Evolutionary conservation across 208 protist genomes (phyloP), one percentile per base, ranked within the genome.

Genomic region (Trypanosoma mega): DNA sequence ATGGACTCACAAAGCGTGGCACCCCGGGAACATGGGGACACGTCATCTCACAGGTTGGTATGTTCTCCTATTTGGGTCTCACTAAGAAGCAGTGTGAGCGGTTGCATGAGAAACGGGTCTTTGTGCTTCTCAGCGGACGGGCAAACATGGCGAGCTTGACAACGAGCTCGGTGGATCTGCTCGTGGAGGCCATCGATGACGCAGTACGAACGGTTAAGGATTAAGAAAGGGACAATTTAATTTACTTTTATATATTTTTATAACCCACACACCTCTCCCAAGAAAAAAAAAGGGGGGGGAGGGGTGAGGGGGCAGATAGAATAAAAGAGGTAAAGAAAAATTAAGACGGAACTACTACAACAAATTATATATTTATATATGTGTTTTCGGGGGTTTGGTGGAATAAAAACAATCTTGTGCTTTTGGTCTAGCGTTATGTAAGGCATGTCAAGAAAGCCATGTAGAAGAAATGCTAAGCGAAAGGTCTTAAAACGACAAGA

Each of bases 31-130:
- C 54, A n/a, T 99, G 98, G 98, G 67, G 79, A 9, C 98, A 99
- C 73, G 88, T 99, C 29, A 82, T 89, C 31, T 75, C 81, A 6
- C 98, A 99, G 82, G 98, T 98, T 44, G 98, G 98, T 67, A 99
- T 99, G 98, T 99, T 99, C 77, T 98, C 95, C 50, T 99, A 90
- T 74, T 93, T 97, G 20, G 97, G 97, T 9, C 84, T 99, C n/a
- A 89, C 76, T 31, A 79, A 79, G 57, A 66, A 81, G 70, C 87
- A 96, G 79, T 94, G 82, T 56, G 63, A 81, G 65, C 82, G 76
- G 57, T 78, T 82, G 61, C 56, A 79, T 39, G 68, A 85, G 44
- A 74, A 82, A 58, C 78, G 83, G 34, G 68, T 90, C 24, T 94
- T 92, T 71, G 87, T 94, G 53, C 80, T 81, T 2, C 49, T 77